Percentiles rank a stretch among this genome's conserved stretches.
phyloP scores from a whole-genome alignment of 73 alveolate genomes.

The Urostyla sp. region DNA sequence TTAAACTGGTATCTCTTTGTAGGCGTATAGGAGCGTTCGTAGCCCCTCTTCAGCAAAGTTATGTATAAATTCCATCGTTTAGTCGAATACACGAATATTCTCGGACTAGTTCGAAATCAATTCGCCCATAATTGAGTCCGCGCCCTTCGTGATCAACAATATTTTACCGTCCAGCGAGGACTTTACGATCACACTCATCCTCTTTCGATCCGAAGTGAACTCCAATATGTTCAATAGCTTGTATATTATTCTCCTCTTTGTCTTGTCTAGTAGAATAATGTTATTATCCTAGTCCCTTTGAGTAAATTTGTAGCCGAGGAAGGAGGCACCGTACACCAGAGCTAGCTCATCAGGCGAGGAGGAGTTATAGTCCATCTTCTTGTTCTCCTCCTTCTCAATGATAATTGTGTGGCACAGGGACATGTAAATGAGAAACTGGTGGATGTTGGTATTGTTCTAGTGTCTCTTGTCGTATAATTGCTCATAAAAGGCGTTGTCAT shows the following conservation, averaged over 20 bases:
- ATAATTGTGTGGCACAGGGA: conserved; percentile 81
- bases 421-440: conserved; percentile 41
- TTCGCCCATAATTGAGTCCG: conserved; percentile 96
- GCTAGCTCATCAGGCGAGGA: conserved; percentile 95
- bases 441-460: conserved; percentile 26
- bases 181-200: conserved; percentile 92
- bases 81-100: conserved; percentile 62
- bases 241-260: conserved; percentile 61
- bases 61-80: conserved; percentile 56
- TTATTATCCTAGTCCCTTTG: conserved; percentile 64
- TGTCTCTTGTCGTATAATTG: background rate
- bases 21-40: conserved; percentile 84
- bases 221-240: conserved; percentile 82
- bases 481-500: background rate
- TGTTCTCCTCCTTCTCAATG: conserved; percentile 65
- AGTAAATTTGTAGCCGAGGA: conserved; percentile 66
- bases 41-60: conserved; percentile 72
- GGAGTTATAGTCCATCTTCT: conserved; percentile 73
- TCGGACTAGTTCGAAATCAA: conserved; percentile 66
- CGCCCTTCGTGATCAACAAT: conserved; percentile 89
- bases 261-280: conserved; percentile 57
- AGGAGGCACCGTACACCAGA: conserved; percentile 78
- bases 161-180: conserved; percentile 63
- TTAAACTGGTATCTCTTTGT: conserved; percentile 69
- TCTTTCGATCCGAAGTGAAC: conserved; percentile 90